Evolutionary conservation across 2,329 filamentous ascomycete genomes (phyloP).

Genomic region (Exophiala alcalophila): DNA sequence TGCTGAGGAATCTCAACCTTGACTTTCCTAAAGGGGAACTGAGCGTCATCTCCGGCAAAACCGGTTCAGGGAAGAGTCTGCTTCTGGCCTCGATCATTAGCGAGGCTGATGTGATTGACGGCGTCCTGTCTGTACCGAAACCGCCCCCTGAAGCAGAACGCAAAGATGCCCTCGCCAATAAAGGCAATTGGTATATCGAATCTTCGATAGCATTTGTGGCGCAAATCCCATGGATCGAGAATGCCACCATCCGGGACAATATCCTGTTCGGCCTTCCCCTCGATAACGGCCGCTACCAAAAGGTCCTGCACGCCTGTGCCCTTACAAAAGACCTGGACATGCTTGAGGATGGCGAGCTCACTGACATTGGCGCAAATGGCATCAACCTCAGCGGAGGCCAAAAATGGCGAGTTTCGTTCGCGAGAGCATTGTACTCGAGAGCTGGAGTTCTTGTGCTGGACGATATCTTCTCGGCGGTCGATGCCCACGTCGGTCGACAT

Average conservation of each 20-base stretch:
- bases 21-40: constrained; percentile 67
- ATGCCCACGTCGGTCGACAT: constrained; percentile 75
- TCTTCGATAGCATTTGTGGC: constrained; percentile 70
- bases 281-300: constrained; percentile 65
- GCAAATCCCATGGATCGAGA: constrained; percentile 83
- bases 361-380: constrained; percentile 79
- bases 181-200: constrained; percentile 65
- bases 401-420: constrained; percentile 77
- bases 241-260: constrained; percentile 73
- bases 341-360: constrained; percentile 71
- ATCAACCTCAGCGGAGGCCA: constrained; percentile 83
- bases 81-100: constrained; percentile 71
- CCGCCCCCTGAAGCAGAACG: constrained; percentile 54
- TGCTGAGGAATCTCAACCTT: constrained; percentile 62
- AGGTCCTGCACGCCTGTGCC: constrained; percentile 70
- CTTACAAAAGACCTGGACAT: constrained; percentile 73
- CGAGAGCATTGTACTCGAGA: constrained; percentile 74
- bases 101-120: constrained; percentile 67
- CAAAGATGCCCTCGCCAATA: constrained; percentile 60
- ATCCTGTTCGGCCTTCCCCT: constrained; percentile 73
- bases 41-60: constrained; percentile 73
- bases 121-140: constrained; percentile 54
- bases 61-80: constrained; percentile 74
- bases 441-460: constrained; percentile 75
- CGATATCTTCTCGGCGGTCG: constrained; percentile 78